Conservation (phyloP, 83 land plant species). For the Picea engelmannii region DNA sequence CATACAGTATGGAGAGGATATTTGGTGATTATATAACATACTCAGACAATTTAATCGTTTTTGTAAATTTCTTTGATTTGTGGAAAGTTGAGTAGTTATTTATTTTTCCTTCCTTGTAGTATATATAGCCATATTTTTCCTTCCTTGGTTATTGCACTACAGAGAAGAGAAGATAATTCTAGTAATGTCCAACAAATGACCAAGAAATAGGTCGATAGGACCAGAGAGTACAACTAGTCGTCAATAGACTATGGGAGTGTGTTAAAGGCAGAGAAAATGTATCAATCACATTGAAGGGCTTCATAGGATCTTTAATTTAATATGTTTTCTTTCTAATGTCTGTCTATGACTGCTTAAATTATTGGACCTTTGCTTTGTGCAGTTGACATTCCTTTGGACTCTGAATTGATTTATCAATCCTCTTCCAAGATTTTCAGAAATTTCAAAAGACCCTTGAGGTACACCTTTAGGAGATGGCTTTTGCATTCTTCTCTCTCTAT, state of each 20-base stretch:
- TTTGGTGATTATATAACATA: too few species aligned
- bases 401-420: neutral
- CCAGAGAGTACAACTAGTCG: too few species aligned
- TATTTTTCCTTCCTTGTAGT: neutral
- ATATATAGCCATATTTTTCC: neutral
- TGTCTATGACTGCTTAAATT: too few species aligned
- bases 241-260: too few species aligned
- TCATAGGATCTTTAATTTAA: neutral
- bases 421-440: neutral
- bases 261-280: neutral
- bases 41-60: neutral
- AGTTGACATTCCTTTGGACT: too few species aligned
- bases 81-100: neutral
- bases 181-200: too few species aligned
- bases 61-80: neutral
- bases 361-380: too few species aligned
- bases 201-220: too few species aligned
- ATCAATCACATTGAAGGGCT: neutral
- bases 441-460: neutral
- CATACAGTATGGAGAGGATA: too few species aligned
- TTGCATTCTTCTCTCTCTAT: slow-evolving; percentile 1
- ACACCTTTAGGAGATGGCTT: neutral
- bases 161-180: too few species aligned
- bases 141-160: too few species aligned
- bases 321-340: too few species aligned